These are phyloP conservation scores for Cystofilobasidium ferigula DNA, from an alignment of 768 basidiomycete genomes.

Conservation along the genomic window DNA sequence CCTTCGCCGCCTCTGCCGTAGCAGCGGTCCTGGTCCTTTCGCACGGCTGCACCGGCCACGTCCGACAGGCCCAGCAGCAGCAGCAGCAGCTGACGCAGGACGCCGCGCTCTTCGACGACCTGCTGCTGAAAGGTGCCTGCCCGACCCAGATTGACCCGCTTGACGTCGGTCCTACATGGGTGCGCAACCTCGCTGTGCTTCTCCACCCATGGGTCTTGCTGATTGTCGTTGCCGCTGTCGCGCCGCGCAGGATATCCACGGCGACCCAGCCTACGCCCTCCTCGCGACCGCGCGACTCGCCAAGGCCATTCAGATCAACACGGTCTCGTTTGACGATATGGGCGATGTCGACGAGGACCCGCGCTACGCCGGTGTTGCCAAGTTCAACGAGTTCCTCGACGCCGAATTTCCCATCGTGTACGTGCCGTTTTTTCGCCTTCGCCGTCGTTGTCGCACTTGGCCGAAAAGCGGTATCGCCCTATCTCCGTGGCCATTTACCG, in stretches of 20 bases:
- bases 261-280: constrained; percentile 5
- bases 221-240: not conserved
- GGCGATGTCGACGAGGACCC: constrained; percentile 5
- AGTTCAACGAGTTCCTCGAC: constrained; percentile 14
- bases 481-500: not conserved
- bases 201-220: not conserved
- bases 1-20: too few relatives aligned
- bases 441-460: not conserved
- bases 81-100: too few relatives aligned
- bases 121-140: constrained; percentile 11
- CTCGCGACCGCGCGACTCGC: constrained; percentile 10
- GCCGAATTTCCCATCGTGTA: constrained; percentile 9
- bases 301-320: constrained; percentile 10
- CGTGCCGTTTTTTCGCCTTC: not conserved
- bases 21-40: too few relatives aligned
- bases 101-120: not conserved
- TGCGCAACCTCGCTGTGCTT: not conserved
- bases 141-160: constrained; percentile 18
- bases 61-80: too few relatives aligned
- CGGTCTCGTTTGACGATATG: constrained; percentile 18
- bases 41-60: too few relatives aligned
- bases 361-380: not conserved
- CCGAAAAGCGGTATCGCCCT: not conserved
- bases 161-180: constrained; percentile 11
- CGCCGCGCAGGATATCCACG: not conserved